Evolutionary conservation across 2,329 filamentous ascomycete genomes (phyloP), one percentile per base, ranked within the genome.

Genomic region (Aspergillus tanneri): DNA sequence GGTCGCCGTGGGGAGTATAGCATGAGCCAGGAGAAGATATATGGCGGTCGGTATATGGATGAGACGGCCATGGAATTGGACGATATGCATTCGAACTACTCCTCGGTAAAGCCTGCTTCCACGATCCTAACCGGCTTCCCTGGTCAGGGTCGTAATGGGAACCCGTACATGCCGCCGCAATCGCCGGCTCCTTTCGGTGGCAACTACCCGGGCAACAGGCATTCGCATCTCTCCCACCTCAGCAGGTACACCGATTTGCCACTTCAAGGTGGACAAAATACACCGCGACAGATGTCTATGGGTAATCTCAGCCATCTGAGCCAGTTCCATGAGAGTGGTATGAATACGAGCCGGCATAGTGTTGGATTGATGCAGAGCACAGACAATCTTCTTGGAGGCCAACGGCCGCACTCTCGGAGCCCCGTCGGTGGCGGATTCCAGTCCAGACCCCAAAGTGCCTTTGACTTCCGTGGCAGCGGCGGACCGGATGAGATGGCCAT

Each of bases 61-160:
- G 84, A 86, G 54, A 76, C 72, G n/a, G 95, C 90, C 63, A 67
- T 75, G 66, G 93, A 99, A 72, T 91, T 97, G 86, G 95, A 99
- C 67, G 93, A 99, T 69, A 95, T 97, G 79, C 91, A 90, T 68
- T 96, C 90, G 0, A 85, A 95, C 50, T 97, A 97, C 76, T 96
- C 91, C 4, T 95, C 90, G 1, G 88, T 91, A 51, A 86, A 92
- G 79, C 76, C 91, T 69, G 79, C 90, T 4, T 86, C 90, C 6
- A 96, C 91, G 2, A 86, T 97, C 55, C 79, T 96, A 50, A 90
- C 88, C 11, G 90, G 90, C 46, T 89, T 96, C 73, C 86, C 82
- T 34, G 79, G 81, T 43, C 83, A 84, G 37, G 70, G 68, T 16
- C 83, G 82, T 54, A 70, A 68, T 53, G 62, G 55, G 53, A 70